Evolutionary conservation across 2,329 filamentous ascomycete genomes (phyloP), one percentile per base, ranked within the genome.

Genomic region (Ascochyta clinopodiicola): DNA sequence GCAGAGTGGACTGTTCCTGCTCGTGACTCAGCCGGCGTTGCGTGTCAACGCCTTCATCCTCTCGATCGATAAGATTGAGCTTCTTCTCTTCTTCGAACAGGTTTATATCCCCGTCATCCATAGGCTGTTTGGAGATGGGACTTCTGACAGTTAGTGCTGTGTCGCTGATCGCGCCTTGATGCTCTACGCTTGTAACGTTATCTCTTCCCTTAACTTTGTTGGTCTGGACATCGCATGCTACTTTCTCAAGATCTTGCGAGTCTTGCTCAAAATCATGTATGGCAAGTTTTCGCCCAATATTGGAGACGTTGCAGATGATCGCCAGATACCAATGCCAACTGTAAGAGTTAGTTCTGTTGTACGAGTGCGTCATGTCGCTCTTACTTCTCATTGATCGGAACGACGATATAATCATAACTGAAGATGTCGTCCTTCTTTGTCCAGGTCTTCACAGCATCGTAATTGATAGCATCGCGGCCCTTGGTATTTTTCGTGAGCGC

Each of bases 271-370:
- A 46, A 13, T 63, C 39, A 36, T 57, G 57, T 13, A 59, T 25
- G 17, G 67, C 56, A 6, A 62, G 60, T 31, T 70, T 74, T 31
- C 77, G 73, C 27, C 66, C 62, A n/a, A 95, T 80, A 46, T 83
- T 87, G 3, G 86, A 84, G 2, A 94, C 83, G 68, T 99, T 96
- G 82, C 92, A 96, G 47, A 99, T 94, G 51, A 99, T 94, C 7
- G 92, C 92, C 62, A 98, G 80, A 75, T 95, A 98, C 95, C 96
- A 99, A 75, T 99, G 95, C 1, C 59, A 51, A 19, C 54, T 60
- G 36, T 4, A 17, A 2, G 10, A 7, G 25, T 69, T 42, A 66
- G 49, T 27, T 4, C 10, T 22, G 5, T 3, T 37, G 21, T 7
- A 24, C 22, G 15, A 22, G 9, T 9, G 6, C 2, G 6, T 9